These are phyloP conservation scores for Ascochyta rabiei DNA, from an alignment of 2,329 filamentous ascomycete genomes.

Conservation along the genomic window DNA sequence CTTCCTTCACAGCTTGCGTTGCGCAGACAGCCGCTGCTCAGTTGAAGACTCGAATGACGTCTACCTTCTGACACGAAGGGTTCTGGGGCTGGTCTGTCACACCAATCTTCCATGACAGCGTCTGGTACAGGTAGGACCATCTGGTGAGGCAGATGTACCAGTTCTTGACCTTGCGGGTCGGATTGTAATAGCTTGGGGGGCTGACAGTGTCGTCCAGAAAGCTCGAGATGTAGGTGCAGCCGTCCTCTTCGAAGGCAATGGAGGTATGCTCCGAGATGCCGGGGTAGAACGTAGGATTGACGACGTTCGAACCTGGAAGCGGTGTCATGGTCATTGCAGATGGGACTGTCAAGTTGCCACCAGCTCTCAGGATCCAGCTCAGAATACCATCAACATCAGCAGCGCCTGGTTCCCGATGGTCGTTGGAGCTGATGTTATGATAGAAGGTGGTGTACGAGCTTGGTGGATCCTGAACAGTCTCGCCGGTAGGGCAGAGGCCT, in stretches of 20 bases:
- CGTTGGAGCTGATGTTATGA: slow-evolving; percentile 32
- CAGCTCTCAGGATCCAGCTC: slow-evolving; percentile 17
- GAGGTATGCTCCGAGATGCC: slow-evolving; percentile 20
- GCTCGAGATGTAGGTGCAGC: slow-evolving; percentile 45
- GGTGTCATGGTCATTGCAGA: slow-evolving; percentile 41
- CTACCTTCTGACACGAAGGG: slow-evolving; percentile 51
- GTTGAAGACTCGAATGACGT: slow-evolving; percentile 42
- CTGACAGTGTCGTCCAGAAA: slow-evolving; percentile 47
- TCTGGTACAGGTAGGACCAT: slow-evolving; percentile 46
- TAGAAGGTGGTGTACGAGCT: slow-evolving; percentile 32
- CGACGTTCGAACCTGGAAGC: slow-evolving; percentile 47
- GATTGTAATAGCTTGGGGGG: slow-evolving; percentile 26
- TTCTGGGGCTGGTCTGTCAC: slow-evolving; percentile 47
- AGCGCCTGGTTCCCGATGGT: slow-evolving; percentile 4
- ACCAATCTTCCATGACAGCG: slow-evolving; percentile 52
- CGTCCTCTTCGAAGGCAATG: slow-evolving; percentile 49
- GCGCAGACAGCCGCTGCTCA: not conserved
- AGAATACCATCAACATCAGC: slow-evolving; percentile 22
- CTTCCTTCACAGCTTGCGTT: not conserved
- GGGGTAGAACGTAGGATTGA: slow-evolving; percentile 47
- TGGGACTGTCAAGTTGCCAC: slow-evolving; percentile 15
- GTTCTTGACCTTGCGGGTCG: slow-evolving; percentile 33
- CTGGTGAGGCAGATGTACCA: slow-evolving; percentile 54
- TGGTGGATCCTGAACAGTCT: slow-evolving; percentile 12
- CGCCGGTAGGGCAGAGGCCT: slow-evolving; percentile 38